Base-by-base conservation (phyloP, 805 yeast species). In the Monosporozyma unispora region DNA sequence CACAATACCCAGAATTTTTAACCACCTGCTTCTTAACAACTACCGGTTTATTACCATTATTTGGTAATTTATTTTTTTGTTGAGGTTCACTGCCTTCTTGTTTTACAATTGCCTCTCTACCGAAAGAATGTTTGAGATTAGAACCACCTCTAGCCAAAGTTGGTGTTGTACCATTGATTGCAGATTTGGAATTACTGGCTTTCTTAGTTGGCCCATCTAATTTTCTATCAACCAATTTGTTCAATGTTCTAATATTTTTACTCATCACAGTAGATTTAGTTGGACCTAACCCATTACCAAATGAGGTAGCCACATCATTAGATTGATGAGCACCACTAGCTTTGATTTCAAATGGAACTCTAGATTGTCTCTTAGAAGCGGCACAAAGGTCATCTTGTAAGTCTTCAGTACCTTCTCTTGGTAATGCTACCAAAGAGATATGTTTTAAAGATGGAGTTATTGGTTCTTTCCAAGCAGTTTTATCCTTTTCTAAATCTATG, bases 1-100 rank as follows among this genome's bases (percentile, higher is more conserved):
- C 99, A 69, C 99, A 91, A 66, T 87, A 90, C 0, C 97, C 97
- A 0, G 91, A 57, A 44, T 61, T 67, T 53, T 60, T 66, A 18
- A 61, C 58, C 8, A 52, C 52, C 37, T 51, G 52, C 42, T 53
- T 52, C 43, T 46, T 47, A 4, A 23, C 38, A 4, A 23, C 38
- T 27, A 44, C 18, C 35, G 35, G 42, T 39, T 39, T 39, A 39
- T 39, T 21, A 2, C 21, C 42, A 19, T 39, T 35, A 18, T 16
- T 45, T n/a, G 35, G 43, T 16, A 25, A 41, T 23, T 29, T 22
- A 25, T 27, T 35, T 27, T 21, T 39, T 11, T 39, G 23, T 21
- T 39, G 42, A 12, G 42, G 21, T 21, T 39, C 25, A 21, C 21
- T 10, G 10, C 9, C 14, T 18, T 31, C 35, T 31, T 12, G 35